Conservation (phyloP, 1,284 basidiomycete species). For the Ustilago cynodontis region DNA sequence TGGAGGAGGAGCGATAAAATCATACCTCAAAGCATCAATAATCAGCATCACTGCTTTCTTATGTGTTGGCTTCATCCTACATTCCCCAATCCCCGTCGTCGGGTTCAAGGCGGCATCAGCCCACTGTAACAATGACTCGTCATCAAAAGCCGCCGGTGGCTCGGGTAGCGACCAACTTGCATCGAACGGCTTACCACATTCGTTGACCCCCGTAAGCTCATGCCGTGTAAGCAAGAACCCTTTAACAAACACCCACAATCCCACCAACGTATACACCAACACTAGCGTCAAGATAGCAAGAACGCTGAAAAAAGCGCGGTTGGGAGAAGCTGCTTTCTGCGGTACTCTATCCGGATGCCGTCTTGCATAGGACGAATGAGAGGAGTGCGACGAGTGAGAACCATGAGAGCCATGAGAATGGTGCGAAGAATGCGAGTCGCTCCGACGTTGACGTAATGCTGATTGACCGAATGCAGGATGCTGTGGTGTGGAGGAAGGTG, state of each 20-base stretch:
- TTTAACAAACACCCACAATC: slow-evolving; percentile 61
- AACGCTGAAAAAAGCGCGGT: slow-evolving; percentile 46
- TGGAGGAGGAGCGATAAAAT: slow-evolving; percentile 81
- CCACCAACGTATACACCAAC: slow-evolving; percentile 49
- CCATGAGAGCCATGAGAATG: slow-evolving; percentile 35
- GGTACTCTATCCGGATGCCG: slow-evolving; percentile 50
- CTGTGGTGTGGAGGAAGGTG: slow-evolving; percentile 12
- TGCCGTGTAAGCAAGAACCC: slow-evolving; percentile 66
- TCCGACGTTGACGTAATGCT: slow-evolving; percentile 21
- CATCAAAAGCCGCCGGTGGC: slow-evolving; percentile 35
- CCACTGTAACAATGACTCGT: slow-evolving; percentile 47
- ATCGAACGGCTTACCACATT: slow-evolving; percentile 13
- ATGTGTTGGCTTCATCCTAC: slow-evolving; percentile 56
- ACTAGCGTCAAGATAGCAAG: slow-evolving; percentile 46
- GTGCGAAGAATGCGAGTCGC: slow-evolving; percentile 34
- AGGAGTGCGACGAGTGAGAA: slow-evolving; percentile 58
- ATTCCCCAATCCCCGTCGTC: slow-evolving; percentile 43
- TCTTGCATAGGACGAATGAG: slow-evolving; percentile 55
- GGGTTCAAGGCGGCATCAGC: slow-evolving; percentile 27
- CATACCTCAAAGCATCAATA: slow-evolving; percentile 93
- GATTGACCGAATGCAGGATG: slow-evolving; percentile 40
- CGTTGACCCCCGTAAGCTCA: slow-evolving; percentile 45
- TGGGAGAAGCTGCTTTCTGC: slow-evolving; percentile 39
- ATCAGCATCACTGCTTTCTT: slow-evolving; percentile 82
- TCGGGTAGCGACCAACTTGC: slow-evolving; percentile 19